Conservation (phyloP, 768 basidiomycete genomes). For the Boletus pseudopeckii region DNA sequence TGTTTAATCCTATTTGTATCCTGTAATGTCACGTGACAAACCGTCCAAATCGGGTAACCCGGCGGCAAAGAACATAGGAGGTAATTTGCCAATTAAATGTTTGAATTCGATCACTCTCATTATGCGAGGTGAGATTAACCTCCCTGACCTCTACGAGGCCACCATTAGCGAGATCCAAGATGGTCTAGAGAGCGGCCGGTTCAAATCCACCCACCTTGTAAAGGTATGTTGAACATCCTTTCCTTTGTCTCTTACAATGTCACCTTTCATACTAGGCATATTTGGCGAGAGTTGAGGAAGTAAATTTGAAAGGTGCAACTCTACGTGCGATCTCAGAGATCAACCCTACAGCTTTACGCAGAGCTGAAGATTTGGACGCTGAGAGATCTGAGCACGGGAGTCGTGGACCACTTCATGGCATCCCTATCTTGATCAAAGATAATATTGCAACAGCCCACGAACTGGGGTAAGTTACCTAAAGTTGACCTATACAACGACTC, state of each 20-base stretch:
- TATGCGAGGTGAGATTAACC: constrained; percentile 1
- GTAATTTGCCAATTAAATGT: not conserved
- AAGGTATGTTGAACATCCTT: constrained; percentile 37
- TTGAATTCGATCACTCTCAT: not conserved
- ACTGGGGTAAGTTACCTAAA: constrained; percentile 21
- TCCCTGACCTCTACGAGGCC: constrained; percentile 60
- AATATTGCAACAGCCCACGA: constrained; percentile 34
- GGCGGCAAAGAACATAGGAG: constrained; percentile 8
- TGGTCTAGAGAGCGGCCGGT: constrained; percentile 47
- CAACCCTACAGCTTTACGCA: constrained; percentile 49
- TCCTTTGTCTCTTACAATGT: not conserved
- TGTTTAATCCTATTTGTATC: constrained; percentile 23
- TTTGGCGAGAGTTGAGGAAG: constrained; percentile 63
- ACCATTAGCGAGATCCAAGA: constrained; percentile 52
- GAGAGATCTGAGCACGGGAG: constrained; percentile 45
- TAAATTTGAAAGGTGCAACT: constrained; percentile 57
- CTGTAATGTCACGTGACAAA: constrained; percentile 11
- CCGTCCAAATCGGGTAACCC: constrained; percentile 6
- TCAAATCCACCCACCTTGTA: constrained; percentile 60
- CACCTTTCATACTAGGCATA: constrained; percentile 45
- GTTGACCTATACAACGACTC: not conserved
- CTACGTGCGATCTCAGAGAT: constrained; percentile 58
- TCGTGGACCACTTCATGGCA: constrained; percentile 52
- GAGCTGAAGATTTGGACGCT: constrained; percentile 52
- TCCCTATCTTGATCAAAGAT: constrained; percentile 56